phyloP scores from a whole-genome alignment of 345 rosid species.

The Camelina neglecta region DNA sequence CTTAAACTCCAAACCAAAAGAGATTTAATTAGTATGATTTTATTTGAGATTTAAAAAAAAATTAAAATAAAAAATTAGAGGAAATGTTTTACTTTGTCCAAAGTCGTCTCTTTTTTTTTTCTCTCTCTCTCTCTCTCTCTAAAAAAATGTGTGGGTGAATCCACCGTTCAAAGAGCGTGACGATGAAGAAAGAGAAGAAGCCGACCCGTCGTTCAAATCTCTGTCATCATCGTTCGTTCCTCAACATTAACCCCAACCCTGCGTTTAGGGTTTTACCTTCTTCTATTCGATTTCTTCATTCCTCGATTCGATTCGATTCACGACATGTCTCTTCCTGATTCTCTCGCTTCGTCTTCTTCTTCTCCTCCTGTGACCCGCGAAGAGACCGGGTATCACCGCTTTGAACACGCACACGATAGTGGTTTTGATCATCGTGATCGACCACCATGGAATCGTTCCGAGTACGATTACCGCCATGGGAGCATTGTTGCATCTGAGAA shows the following conservation, averaged over 20 bases:
- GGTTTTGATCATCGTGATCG: conserved; percentile 47
- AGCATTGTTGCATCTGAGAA: conserved; percentile 49
- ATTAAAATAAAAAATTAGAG: neutral
- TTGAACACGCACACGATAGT: conserved; percentile 45
- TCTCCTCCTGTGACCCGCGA: conserved; percentile 53
- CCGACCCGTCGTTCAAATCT: conserved; percentile 45
- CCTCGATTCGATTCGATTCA: neutral
- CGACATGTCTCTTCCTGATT: conserved; percentile 61
- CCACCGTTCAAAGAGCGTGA: conserved; percentile 46
- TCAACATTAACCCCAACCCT: conserved; percentile 33
- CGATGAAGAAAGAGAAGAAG: conserved; percentile 46
- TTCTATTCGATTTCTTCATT: neutral
- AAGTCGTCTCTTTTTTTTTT: conserved; percentile 13
- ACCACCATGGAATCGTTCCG: conserved; percentile 48
- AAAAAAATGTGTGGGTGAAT: conserved; percentile 9
- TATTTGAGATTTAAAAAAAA: too few relatives aligned
- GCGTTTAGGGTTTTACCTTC: conserved; percentile 41
- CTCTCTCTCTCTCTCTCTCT: conserved; percentile 21
- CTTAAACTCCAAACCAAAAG: conserved; percentile 19
- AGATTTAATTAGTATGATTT: too few relatives aligned
- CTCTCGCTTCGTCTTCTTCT: conserved; percentile 44
- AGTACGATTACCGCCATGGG: conserved; percentile 56
- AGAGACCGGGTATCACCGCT: conserved; percentile 46
- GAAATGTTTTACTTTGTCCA: conserved; percentile 38
- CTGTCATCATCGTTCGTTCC: conserved; percentile 23